These are phyloP conservation scores for Casuarina equisetifolia DNA, from an alignment of 306 rosid species.

Conservation along the genomic window DNA sequence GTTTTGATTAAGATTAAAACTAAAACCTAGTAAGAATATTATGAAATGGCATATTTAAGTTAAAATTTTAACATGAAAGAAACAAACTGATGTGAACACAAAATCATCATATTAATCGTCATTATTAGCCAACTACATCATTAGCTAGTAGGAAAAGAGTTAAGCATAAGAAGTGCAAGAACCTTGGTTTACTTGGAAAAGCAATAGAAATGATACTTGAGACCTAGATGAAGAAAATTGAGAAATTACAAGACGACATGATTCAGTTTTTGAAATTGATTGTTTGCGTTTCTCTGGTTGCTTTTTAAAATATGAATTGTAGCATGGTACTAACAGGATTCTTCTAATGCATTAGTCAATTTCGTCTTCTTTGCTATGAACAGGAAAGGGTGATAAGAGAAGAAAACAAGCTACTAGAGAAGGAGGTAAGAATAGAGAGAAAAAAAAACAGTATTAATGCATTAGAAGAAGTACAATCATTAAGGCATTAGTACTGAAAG, in stretches of 20 bases:
- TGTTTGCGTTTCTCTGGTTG: background rate
- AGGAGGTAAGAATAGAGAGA: conserved; percentile 15
- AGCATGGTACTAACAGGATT: background rate
- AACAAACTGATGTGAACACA: background rate
- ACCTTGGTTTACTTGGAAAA: background rate
- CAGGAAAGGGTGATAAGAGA: conserved; percentile 17
- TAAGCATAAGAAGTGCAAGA: background rate
- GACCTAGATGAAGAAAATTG: background rate
- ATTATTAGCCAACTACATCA: background rate
- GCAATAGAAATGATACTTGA: background rate
- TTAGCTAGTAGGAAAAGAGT: background rate
- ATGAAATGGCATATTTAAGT: background rate
- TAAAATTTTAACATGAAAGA: background rate
- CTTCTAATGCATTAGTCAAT: background rate
- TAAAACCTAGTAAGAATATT: background rate
- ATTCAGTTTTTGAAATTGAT: background rate
- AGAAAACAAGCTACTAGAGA: conserved; percentile 20
- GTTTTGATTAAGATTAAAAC: background rate
- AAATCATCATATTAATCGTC: background rate
- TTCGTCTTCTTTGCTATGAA: background rate
- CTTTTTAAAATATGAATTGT: background rate
- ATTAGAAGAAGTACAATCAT: background rate
- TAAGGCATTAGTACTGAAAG: no score
- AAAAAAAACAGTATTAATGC: background rate
- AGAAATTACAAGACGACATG: background rate